Evolutionary conservation across 2,329 filamentous ascomycete genomes (phyloP).

Genomic region (Stemphylium beticola): DNA sequence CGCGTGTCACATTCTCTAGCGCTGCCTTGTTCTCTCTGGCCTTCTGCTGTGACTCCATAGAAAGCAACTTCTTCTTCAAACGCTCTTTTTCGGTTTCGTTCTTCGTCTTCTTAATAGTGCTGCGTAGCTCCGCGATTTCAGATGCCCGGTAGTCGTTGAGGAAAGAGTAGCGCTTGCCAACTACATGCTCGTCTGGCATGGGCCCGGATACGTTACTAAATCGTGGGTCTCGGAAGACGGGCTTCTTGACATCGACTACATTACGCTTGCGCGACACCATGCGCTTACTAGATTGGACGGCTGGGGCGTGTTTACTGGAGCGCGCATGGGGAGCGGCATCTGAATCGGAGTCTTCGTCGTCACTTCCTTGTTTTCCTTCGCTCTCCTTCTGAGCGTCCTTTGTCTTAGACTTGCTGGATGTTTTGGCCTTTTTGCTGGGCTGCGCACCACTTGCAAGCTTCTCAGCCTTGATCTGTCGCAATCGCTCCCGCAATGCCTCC

Average conservation of each 20-base stretch:
- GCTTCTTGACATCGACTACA: constrained; percentile 69
- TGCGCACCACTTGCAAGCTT: constrained; percentile 39
- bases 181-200: constrained; percentile 61
- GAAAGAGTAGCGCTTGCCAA: constrained; percentile 82
- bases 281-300: constrained; percentile 79
- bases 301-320: constrained; percentile 86
- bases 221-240: constrained; percentile 75
- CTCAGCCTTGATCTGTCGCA: constrained; percentile 53
- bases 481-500: constrained; percentile 52
- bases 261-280: constrained; percentile 82
- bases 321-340: constrained; percentile 53
- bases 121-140: constrained; percentile 80
- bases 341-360: constrained; percentile 37
- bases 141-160: constrained; percentile 81
- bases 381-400: constrained; percentile 17
- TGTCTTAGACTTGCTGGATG: constrained; percentile 21
- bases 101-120: constrained; percentile 70
- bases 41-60: constrained; percentile 79
- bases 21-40: constrained; percentile 72
- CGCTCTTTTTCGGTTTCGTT: constrained; percentile 69
- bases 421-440: constrained; percentile 29
- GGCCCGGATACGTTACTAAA: constrained; percentile 73
- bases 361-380: constrained; percentile 42
- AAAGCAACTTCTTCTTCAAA: constrained; percentile 74
- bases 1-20: constrained; percentile 70